Percentiles rank a stretch among this genome's conserved stretches.
phyloP scores from a whole-genome alignment of 768 basidiomycete species.

The Tylopilus plumbeoviolaceoides region DNA sequence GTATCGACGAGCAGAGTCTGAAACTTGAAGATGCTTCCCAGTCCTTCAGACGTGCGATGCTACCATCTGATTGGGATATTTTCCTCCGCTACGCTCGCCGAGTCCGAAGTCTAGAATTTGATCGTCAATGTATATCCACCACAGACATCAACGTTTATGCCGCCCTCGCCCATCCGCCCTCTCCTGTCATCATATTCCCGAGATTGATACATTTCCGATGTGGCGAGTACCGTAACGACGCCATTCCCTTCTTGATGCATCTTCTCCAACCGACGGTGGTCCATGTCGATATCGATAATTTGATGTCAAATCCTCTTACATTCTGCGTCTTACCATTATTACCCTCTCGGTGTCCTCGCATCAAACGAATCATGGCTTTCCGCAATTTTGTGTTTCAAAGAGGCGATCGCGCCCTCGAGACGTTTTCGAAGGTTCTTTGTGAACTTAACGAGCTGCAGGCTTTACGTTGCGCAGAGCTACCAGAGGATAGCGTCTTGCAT shows the following conservation, averaged over 20 bases:
- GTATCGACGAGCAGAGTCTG: not conserved
- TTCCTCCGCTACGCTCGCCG: slow-evolving; percentile 28
- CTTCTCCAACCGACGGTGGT: slow-evolving; percentile 25
- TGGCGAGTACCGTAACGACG: slow-evolving; percentile 21
- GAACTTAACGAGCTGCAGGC: slow-evolving; percentile 21
- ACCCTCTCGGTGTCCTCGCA: slow-evolving; percentile 21
- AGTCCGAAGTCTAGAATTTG: slow-evolving; percentile 30
- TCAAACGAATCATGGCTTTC: slow-evolving; percentile 28
- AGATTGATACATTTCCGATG: slow-evolving; percentile 27
- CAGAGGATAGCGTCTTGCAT: slow-evolving; percentile 22
- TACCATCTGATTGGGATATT: slow-evolving; percentile 25
- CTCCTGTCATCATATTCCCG: slow-evolving; percentile 21
- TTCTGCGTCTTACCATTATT: slow-evolving; percentile 15
- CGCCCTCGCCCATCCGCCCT: slow-evolving; percentile 14
- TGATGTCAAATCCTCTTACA: slow-evolving; percentile 25
- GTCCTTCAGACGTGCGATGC: slow-evolving; percentile 22
- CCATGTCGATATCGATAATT: slow-evolving; percentile 27
- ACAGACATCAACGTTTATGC: slow-evolving; percentile 21
- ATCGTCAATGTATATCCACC: slow-evolving; percentile 23
- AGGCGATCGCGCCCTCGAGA: slow-evolving; percentile 22
- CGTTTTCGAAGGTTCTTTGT: slow-evolving; percentile 22
- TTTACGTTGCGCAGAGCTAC: slow-evolving; percentile 25
- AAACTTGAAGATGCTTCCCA: slow-evolving; percentile 6
- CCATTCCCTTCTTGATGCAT: slow-evolving; percentile 22
- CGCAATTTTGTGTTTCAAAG: slow-evolving; percentile 26